Percentiles rank a stretch among this genome's conserved stretches.
Conservation (phyloP, 2,329 filamentous ascomycete species). For the Herpomyces periplanetae region DNA sequence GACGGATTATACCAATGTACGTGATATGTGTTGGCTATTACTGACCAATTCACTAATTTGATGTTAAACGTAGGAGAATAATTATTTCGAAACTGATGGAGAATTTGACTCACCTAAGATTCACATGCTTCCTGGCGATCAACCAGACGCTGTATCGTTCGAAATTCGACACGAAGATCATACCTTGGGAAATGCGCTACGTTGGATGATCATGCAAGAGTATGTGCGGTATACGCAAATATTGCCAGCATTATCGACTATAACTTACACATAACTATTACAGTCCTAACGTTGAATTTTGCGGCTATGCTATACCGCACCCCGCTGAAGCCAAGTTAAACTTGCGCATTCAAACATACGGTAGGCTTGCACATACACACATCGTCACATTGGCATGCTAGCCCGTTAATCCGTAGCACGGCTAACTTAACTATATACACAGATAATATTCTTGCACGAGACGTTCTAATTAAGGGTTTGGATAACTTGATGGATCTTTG, state of each 20-base stretch:
- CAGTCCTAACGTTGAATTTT: slow-evolving; percentile 86
- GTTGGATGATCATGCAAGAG: slow-evolving; percentile 98
- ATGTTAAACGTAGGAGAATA: too few species aligned
- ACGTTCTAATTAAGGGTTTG: slow-evolving; percentile 62
- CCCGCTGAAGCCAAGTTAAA: slow-evolving; percentile 92
- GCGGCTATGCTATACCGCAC: slow-evolving; percentile 87
- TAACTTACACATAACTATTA: not conserved
- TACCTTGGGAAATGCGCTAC: slow-evolving; percentile 65
- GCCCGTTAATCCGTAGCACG: slow-evolving; percentile 2
- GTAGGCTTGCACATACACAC: slow-evolving; percentile 13
- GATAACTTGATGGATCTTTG: slow-evolving; percentile 62
- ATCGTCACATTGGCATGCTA: slow-evolving; percentile 3
- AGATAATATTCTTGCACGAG: slow-evolving; percentile 43
- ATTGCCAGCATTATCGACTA: not conserved
- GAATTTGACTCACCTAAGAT: too few species aligned
- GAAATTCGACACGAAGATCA: slow-evolving; percentile 80
- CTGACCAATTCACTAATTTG: too few species aligned
- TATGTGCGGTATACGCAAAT: slow-evolving; percentile 10
- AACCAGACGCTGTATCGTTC: slow-evolving; percentile 82
- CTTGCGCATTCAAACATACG: slow-evolving; percentile 77
- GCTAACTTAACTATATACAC: slow-evolving; percentile 2
- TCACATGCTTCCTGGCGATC: too few species aligned
- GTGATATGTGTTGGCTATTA: too few species aligned
- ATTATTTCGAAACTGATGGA: too few species aligned
- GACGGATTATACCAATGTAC: too few species aligned